A percentile compares a stretch with the other conserved stretches of the same genome.
These are phyloP conservation scores for Trichoderma reesei DNA, from an alignment of 495 filamentous ascomycete genomes.

Conservation along the genomic window DNA sequence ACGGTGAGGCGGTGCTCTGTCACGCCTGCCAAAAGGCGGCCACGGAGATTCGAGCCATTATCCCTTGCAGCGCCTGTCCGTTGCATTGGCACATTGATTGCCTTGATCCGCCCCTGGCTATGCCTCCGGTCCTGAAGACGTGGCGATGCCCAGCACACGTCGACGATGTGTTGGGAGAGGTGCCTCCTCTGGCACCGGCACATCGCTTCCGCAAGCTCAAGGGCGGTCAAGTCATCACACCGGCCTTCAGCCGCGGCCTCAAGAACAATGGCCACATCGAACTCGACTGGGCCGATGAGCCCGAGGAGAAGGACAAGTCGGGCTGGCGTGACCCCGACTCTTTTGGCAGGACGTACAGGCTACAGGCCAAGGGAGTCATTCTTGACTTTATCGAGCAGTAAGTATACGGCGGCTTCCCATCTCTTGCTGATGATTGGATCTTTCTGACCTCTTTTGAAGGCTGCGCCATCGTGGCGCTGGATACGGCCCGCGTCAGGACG, in stretches of 20 bases:
- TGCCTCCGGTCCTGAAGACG: constrained; percentile 57
- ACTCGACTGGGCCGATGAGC: constrained; percentile 54
- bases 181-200: constrained; percentile 37
- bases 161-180: constrained; percentile 40
- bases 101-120: constrained; percentile 70
- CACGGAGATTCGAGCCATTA: constrained; percentile 49
- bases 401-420: constrained; percentile 14
- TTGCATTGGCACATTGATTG: constrained; percentile 88
- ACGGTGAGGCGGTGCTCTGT: constrained; percentile 63
- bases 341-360: constrained; percentile 52
- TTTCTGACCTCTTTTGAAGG: constrained; percentile 18
- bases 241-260: constrained; percentile 46
- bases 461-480: constrained; percentile 19
- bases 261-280: constrained; percentile 74
- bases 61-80: constrained; percentile 74
- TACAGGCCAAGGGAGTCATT: constrained; percentile 66
- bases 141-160: constrained; percentile 90
- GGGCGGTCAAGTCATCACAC: constrained; percentile 33
- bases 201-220: constrained; percentile 45
- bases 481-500: background rate
- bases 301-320: constrained; percentile 35
- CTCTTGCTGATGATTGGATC: too few relatives aligned
- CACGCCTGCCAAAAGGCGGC: constrained; percentile 54
- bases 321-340: constrained; percentile 33
- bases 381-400: constrained; percentile 60